Base-by-base conservation (phyloP, 139 green algal species). In the Tetradesmus lagerheimii region DNA sequence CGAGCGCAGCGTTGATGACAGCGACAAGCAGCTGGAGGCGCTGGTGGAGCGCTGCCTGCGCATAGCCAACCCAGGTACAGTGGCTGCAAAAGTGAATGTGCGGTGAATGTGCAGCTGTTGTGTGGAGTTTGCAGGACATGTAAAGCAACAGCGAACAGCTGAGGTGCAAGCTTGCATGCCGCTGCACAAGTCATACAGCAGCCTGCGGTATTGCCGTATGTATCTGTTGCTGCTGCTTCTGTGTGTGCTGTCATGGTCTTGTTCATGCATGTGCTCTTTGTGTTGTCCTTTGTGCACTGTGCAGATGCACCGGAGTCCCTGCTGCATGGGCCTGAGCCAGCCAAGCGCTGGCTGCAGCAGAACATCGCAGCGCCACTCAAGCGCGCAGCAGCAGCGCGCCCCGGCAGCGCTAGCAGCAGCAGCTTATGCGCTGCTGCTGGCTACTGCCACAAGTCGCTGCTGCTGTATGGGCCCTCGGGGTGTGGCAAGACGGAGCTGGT, bases 401-500 rank as follows among this genome's bases (percentile, higher is more conserved):
- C 37, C 35, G 11, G 37, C 76, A 34, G 29, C 9, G 45, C 45
- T 35, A 87, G 53, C 82, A 87, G 82, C 82, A 84, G 8, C 9
- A 53, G 43, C 38, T 41, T 82, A 78, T 91, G 80, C 41, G 16
- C 47, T 18, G 87, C 78, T 27, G 78, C 80, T 39, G 87, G 78
- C 31, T 80, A 34, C 39, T 86, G 74, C 47, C 50, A 87, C 57
- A 80, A 34, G 77, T 71, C 53, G 6, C 38, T 92, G 75, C 89
- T 92, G 83, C 75, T 92, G 45, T 90, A 87, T 74, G 89, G 89
- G 4, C 83, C 89, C 3, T 35, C 27, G 11, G 89, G 89, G 23
- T 45, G 80, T 31, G 89, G 89, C 38, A 92, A 92, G 83, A 92
- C 83, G 23, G 64, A 80, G 37, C 76, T 92, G 74, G 89, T 89